Base-by-base conservation (phyloP, 495 filamentous ascomycete species). In the Penicillium alfredii region DNA sequence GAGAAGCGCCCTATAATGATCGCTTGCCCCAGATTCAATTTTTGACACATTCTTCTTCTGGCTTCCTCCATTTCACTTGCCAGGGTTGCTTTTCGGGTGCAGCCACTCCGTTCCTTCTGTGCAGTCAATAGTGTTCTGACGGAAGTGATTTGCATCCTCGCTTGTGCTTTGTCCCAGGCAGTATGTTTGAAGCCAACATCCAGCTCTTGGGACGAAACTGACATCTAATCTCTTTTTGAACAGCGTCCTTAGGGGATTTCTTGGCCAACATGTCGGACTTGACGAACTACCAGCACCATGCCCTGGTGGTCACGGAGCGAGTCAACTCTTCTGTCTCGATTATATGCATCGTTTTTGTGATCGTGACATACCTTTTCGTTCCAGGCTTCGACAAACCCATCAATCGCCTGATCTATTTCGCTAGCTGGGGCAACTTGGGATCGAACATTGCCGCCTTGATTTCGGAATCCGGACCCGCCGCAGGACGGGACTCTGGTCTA, bases 331-430 rank as follows among this genome's bases (percentile, higher is more conserved):
- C n/a, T 12, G 14, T 38, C 1, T 44, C 41, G 7, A 21, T 44
- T 1, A 16, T 26, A 4, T 13, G 23, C 13, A 44, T 44, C 17
- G 6, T 38, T 22, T 38, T 44, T 32, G 28, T 44, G 9, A 18
- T 44, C 6, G 6, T 21, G n/a, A 44, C 38, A 9, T 47, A 42
- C 25, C 27, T 33, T 4, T 20, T 27, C 6, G 29, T 24, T 1
- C 38, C 38, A 5, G 38, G 32, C 3, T 47, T 47, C 31, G 33
- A 35, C 23, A 85, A 85, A 58, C 82, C 84, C 11, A 84, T 89
- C 59, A 87, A 88, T 47, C 72, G 82, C 7, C 66, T 89, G 2
- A 71, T 86, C 18, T 87, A 87, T 55, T 85, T 75, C 47, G 84
- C 84, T 1, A 75, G 76, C 4, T 81, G 82, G 34, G 85, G 83